Conservation (phyloP, 768 basidiomycete species). For the Candolleomyces aberdarensis region DNA sequence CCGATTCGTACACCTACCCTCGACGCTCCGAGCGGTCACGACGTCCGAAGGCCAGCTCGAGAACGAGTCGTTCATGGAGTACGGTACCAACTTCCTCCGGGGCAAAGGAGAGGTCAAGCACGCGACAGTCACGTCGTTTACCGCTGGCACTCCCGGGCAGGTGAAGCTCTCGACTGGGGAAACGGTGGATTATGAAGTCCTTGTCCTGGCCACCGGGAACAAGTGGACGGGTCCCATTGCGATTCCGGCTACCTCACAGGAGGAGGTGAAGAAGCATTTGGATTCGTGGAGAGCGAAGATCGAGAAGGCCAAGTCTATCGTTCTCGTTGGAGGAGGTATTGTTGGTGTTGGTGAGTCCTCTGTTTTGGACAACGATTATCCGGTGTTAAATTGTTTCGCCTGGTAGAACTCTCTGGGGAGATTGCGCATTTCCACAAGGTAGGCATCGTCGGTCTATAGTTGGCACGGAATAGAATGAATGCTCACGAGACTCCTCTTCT, state of each 20-base stretch:
- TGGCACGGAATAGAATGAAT: slow-evolving; percentile 5
- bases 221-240: slow-evolving; percentile 36
- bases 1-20: slow-evolving; percentile 41
- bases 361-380: background rate
- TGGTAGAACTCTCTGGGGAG: slow-evolving; percentile 37
- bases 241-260: slow-evolving; percentile 18
- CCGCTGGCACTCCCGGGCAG: slow-evolving; percentile 13
- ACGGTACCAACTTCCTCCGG: slow-evolving; percentile 41
- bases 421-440: slow-evolving; percentile 37
- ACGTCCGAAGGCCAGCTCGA: slow-evolving; percentile 32
- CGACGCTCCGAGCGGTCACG: slow-evolving; percentile 46
- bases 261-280: slow-evolving; percentile 22
- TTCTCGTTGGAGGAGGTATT: slow-evolving; percentile 52
- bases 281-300: slow-evolving; percentile 25
- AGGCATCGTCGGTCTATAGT: slow-evolving; percentile 5
- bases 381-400: background rate
- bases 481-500: background rate
- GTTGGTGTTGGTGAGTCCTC: slow-evolving; percentile 40
- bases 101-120: slow-evolving; percentile 40
- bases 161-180: slow-evolving; percentile 47
- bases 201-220: slow-evolving; percentile 52
- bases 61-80: slow-evolving; percentile 35
- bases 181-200: slow-evolving; percentile 39
- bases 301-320: slow-evolving; percentile 34
- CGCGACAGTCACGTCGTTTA: slow-evolving; percentile 23